phyloP scores from a whole-genome alignment of 805 yeast species.

The Candida manassasensis region DNA sequence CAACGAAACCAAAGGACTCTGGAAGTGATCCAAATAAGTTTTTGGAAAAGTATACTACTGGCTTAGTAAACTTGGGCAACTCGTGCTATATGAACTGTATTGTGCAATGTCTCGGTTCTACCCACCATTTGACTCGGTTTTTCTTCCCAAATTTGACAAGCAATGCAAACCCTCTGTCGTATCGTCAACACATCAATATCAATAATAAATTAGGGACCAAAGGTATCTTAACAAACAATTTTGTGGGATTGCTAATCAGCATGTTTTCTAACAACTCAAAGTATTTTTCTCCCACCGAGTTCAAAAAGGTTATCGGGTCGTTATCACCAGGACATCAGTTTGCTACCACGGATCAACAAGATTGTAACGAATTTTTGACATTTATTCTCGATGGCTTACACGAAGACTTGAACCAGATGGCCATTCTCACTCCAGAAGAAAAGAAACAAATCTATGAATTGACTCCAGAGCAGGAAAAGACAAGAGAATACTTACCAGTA shows the following conservation, averaged over 20 bases:
- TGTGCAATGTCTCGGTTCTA: constrained; percentile 79
- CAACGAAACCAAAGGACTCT: background rate
- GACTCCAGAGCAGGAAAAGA: constrained; percentile 58
- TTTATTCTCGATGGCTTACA: constrained; percentile 73
- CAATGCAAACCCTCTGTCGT: constrained; percentile 37
- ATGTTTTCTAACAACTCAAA: constrained; percentile 47
- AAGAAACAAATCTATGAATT: constrained; percentile 41
- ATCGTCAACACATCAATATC: constrained; percentile 63
- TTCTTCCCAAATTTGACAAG: constrained; percentile 42
- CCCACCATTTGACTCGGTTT: constrained; percentile 58
- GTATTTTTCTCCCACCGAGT: constrained; percentile 54
- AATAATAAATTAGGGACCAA: constrained; percentile 73
- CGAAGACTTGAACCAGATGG: constrained; percentile 76
- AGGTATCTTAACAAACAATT: constrained; percentile 70
- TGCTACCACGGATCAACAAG: constrained; percentile 71
- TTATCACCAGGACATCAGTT: constrained; percentile 57
- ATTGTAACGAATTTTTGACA: constrained; percentile 76
- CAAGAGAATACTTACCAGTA: constrained; percentile 68
- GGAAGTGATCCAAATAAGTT: constrained; percentile 11
- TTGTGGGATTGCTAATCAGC: constrained; percentile 53
- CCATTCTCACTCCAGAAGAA: constrained; percentile 24
- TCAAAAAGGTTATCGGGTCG: constrained; percentile 65
- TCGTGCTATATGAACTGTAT: constrained; percentile 92
- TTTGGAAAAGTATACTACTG: constrained; percentile 51
- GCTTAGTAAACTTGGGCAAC: constrained; percentile 78